Base-by-base conservation (phyloP, 495 filamentous ascomycete genomes). In the Pyronema omphalodes region DNA sequence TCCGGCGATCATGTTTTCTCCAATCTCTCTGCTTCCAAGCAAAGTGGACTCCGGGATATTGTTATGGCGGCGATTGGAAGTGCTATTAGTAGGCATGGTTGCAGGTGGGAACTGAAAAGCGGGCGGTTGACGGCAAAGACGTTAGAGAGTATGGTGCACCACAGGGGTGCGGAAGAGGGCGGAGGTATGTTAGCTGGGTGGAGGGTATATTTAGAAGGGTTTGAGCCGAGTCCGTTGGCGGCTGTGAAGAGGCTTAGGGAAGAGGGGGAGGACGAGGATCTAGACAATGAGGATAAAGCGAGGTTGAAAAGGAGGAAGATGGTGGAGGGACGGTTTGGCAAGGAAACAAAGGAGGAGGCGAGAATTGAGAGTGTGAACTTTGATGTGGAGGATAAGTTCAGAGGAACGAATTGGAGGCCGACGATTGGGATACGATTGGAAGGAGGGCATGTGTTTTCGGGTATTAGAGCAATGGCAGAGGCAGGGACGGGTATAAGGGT, bases 401-500 rank as follows among this genome's bases (percentile, higher is more conserved):
- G 35, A n/a, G 34, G 15, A 7, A 62, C 66, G 29, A 58, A 56
- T 7, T 84, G 76, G 71, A 62, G 67, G 19, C 81, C 81, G 9
- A 67, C 71, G 44, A 64, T 91, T 0, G 74, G 77, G 9, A 58
- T 93, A 0, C 76, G 74, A 0, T 83, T 94, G 53, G 71, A 80
- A 23, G 87, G 87, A 0, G 60, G 71, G 0, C 84, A 94, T 63
- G 77, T 94, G n/a, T 88, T 93, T 64, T 76, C 79, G 1, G 87
- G 87, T 0, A 71, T 93, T 29, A 72, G 85, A 46, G 75, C 80
- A 60, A 71, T 93, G 29, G 79, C 87, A 0, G 87, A 91, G 62
- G 58, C 70, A 9, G 86, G 85, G 0, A 71, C 84, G 11, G 66
- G 53, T 12, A 65, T 91, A 9, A 77, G 88, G 59, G 82, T 83